phyloP scores from a whole-genome alignment of 1,284 basidiomycete species.

The Agaricales sp. region DNA sequence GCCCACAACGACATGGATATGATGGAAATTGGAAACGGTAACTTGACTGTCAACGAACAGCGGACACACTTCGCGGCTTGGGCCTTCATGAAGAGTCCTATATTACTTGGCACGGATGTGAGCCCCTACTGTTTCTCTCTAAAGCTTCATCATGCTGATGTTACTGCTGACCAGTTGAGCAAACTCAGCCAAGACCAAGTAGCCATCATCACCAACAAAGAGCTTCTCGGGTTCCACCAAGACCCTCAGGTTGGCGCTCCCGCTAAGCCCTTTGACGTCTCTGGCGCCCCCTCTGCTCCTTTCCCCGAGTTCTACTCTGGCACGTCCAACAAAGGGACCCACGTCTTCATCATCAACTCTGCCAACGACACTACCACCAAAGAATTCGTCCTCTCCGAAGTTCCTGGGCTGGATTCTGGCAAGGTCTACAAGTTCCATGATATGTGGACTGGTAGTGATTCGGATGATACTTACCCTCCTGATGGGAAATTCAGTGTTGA shows the following conservation, averaged over 20 bases:
- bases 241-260: slow-evolving; percentile 34
- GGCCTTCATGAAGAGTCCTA: slow-evolving; percentile 46
- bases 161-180: slow-evolving; percentile 24
- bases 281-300: slow-evolving; percentile 25
- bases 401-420: slow-evolving; percentile 28
- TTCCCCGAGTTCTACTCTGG: slow-evolving; percentile 44
- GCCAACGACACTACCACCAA: slow-evolving; percentile 27
- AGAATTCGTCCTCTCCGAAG: slow-evolving; percentile 31
- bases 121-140: slow-evolving; percentile 10
- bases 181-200: slow-evolving; percentile 28
- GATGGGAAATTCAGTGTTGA: slow-evolving; percentile 26
- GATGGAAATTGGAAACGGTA: slow-evolving; percentile 46
- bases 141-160: background rate
- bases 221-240: slow-evolving; percentile 45
- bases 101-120: slow-evolving; percentile 44
- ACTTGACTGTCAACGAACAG: slow-evolving; percentile 37
- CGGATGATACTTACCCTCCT: slow-evolving; percentile 29
- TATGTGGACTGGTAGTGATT: slow-evolving; percentile 39
- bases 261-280: slow-evolving; percentile 36
- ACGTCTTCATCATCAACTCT: slow-evolving; percentile 46
- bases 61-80: slow-evolving; percentile 48
- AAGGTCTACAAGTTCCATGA: slow-evolving; percentile 36
- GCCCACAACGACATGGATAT: slow-evolving; percentile 53
- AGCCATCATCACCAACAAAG: slow-evolving; percentile 37
- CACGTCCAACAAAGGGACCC: slow-evolving; percentile 34